phyloP scores from a whole-genome alignment of 2,329 filamentous ascomycete species.

The Aaosphaeria arxii region DNA sequence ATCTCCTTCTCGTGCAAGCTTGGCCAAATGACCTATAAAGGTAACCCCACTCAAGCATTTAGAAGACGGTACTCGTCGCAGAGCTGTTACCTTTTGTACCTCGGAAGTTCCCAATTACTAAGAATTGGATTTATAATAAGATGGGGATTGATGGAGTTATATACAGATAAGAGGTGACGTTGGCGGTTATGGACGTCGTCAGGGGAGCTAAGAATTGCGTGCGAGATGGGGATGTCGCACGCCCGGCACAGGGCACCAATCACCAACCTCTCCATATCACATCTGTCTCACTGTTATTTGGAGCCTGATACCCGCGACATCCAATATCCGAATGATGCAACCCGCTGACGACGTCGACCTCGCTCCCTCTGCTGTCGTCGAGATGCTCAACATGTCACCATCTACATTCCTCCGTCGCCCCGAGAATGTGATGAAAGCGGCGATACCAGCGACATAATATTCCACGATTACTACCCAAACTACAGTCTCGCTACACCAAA shows the following conservation, averaged over 20 bases:
- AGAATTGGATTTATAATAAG: no score
- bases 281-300: slow-evolving; percentile 7
- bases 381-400: not conserved
- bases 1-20: no score
- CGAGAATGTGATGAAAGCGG: not conserved
- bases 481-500: no score
- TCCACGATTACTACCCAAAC: no score
- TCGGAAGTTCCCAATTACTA: no score
- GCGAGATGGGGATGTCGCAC: slow-evolving; percentile 3
- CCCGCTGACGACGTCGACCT: slow-evolving; percentile 24
- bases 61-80: no score
- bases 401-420: not conserved
- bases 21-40: no score
- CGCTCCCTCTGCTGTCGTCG: not conserved
- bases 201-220: slow-evolving; percentile 7
- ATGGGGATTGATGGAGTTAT: no score
- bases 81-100: no score
- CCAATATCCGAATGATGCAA: slow-evolving; percentile 16
- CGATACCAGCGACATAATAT: not conserved
- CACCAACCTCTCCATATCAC: not conserved
- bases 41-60: no score
- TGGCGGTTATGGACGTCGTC: not conserved
- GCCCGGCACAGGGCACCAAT: slow-evolving; percentile 6
- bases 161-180: no score
- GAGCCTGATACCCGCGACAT: slow-evolving; percentile 10